phyloP scores from a whole-genome alignment of 2,329 filamentous ascomycete species.

The Helotiales sp. region DNA sequence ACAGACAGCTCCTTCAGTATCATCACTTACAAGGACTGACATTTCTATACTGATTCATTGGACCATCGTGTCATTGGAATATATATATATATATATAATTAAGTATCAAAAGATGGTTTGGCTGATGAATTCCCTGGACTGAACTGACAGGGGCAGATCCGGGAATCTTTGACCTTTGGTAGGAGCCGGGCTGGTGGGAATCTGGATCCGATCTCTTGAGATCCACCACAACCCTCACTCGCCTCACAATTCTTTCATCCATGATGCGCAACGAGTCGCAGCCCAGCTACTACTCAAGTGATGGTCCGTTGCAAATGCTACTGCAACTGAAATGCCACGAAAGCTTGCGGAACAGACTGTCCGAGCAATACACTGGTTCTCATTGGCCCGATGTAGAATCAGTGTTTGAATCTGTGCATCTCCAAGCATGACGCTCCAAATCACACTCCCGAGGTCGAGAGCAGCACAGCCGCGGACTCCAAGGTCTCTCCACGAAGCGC shows the following conservation, averaged over 20 bases:
- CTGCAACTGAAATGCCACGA: not conserved
- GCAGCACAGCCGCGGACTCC: not conserved
- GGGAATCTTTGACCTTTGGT: not conserved
- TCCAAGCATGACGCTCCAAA: not conserved
- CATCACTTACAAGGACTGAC: not conserved
- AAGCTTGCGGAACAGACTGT: not conserved
- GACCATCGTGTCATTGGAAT: not conserved
- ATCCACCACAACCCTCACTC: not conserved
- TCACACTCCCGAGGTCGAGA: not conserved
- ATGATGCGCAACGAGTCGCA: not conserved
- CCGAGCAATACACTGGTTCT: not conserved
- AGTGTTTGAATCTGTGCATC: not conserved
- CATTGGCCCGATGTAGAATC: not conserved
- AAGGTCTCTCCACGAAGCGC: constrained; percentile 2
- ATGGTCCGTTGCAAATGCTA: not conserved
- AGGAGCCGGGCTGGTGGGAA: not conserved
- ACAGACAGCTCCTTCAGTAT: not conserved
- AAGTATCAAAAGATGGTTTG: not conserved
- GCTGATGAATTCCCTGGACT: not conserved
- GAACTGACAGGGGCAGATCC: not conserved
- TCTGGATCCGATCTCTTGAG: not conserved
- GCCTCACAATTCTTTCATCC: not conserved
- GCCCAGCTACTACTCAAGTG: not conserved
- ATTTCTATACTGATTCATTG: not conserved
- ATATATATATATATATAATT: too few species aligned